phyloP scores from a whole-genome alignment of 345 rosid genomes.

The Eucalyptus viminalis region DNA sequence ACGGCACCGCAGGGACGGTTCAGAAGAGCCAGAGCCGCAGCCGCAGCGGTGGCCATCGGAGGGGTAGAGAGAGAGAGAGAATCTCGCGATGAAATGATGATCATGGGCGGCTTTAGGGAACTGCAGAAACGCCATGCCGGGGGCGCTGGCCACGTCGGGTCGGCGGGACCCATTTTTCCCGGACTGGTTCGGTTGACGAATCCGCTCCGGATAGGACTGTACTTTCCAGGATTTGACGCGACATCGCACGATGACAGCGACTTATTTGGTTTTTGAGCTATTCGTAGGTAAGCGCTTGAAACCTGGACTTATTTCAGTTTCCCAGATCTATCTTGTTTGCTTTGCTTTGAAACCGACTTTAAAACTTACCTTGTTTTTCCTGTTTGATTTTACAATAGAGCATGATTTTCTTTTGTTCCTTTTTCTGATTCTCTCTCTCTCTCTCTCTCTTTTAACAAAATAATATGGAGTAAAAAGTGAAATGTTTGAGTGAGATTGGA shows the following conservation, averaged over 20 bases:
- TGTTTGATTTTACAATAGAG: too few relatives aligned
- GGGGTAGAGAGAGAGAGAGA: neutral
- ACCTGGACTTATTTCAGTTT: too few relatives aligned
- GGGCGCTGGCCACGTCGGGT: neutral
- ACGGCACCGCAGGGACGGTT: conserved; percentile 15
- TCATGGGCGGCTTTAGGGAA: neutral
- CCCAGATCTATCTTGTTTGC: too few relatives aligned
- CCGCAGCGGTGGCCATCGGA: neutral
- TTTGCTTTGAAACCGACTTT: too few relatives aligned
- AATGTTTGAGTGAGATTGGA: too few relatives aligned
- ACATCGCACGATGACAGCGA: neutral
- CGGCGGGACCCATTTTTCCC: neutral
- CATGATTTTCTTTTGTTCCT: too few relatives aligned
- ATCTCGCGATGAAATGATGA: neutral
- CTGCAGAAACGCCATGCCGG: neutral
- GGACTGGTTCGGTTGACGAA: neutral
- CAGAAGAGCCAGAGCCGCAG: conserved; percentile 1
- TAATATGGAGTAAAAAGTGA: too few relatives aligned
- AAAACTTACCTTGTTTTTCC: too few relatives aligned
- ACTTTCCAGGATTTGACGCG: neutral
- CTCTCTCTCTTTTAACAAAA: too few relatives aligned
- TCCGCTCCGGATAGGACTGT: neutral
- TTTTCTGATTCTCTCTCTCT: too few relatives aligned
- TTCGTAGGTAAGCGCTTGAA: too few relatives aligned
- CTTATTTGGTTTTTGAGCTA: too few relatives aligned